Percentiles rank a stretch among this genome's conserved stretches.
phyloP scores from a whole-genome alignment of 2,329 filamentous ascomycete species.

The Xylariaceae sp. region DNA sequence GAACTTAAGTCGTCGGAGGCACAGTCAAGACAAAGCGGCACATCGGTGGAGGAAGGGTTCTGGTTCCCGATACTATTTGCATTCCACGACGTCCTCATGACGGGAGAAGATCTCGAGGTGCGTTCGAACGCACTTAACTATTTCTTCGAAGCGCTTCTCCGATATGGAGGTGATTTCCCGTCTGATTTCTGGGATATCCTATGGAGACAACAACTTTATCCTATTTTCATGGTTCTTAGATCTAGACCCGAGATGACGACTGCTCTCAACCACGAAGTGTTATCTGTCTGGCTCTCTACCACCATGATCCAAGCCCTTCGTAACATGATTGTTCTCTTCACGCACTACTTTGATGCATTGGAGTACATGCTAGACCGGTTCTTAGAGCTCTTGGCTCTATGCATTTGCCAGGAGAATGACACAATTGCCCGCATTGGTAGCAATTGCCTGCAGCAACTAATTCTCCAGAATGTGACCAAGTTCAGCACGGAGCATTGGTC shows the following conservation, averaged over 20 bases:
- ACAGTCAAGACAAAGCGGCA: conserved; percentile 56
- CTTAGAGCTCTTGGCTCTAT: conserved; percentile 85
- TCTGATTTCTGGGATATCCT: conserved; percentile 97
- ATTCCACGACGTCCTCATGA: conserved; percentile 99
- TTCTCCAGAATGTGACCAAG: conserved; percentile 92
- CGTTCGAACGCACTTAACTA: conserved; percentile 87
- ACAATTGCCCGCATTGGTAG: conserved; percentile 96
- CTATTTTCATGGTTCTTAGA: conserved; percentile 96
- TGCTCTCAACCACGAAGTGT: conserved; percentile 88
- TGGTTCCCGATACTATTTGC: conserved; percentile 98
- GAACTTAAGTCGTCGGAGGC: conserved; percentile 40
- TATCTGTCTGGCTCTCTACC: conserved; percentile 97
- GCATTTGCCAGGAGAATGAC: conserved; percentile 98
- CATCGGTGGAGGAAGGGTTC: conserved; percentile 92
- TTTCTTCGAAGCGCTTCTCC: conserved; percentile 88
- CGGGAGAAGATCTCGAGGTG: conserved; percentile 94
- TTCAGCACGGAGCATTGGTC: conserved; percentile 85
- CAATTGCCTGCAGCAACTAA: conserved; percentile 94
- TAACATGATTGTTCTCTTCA: conserved; percentile 98
- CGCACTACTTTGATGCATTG: conserved; percentile 92
- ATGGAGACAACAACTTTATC: conserved; percentile 93
- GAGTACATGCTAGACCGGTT: conserved; percentile 99
- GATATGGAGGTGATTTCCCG: conserved; percentile 86
- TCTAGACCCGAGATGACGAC: conserved; percentile 96
- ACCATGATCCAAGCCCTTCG: conserved; percentile 98